Evolutionary conservation across 2,329 filamentous ascomycete genomes (phyloP).

Genomic region (Penicillium sp.): DNA sequence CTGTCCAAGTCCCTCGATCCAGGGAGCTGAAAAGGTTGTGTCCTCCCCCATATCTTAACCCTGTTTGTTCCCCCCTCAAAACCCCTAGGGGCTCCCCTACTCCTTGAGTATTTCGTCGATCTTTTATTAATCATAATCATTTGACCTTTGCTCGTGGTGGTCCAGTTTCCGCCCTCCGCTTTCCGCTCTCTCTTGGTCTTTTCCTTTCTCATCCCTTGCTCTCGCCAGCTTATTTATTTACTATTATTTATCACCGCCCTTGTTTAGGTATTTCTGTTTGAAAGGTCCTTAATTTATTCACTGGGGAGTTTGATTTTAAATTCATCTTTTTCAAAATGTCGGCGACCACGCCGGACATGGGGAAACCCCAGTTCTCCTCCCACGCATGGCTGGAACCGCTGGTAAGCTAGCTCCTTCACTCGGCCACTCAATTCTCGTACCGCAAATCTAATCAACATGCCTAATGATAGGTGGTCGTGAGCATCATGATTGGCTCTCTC

Average conservation of each 20-base stretch:
- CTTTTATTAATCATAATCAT: not conserved
- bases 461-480: constrained; percentile 54
- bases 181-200: not conserved
- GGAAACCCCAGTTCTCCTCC: constrained; percentile 45
- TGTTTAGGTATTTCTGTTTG: not conserved
- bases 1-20: not conserved
- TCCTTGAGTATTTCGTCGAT: not conserved
- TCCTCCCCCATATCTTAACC: not conserved
- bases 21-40: not conserved
- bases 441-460: not conserved
- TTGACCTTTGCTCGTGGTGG: constrained; percentile 1
- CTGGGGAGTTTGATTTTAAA: not conserved
- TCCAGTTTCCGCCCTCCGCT: constrained; percentile 4
- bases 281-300: not conserved
- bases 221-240: not conserved
- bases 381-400: constrained; percentile 46
- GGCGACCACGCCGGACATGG: constrained; percentile 35
- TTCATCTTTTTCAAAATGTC: constrained; percentile 7
- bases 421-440: not conserved
- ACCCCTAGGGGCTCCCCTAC: not conserved
- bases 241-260: not conserved
- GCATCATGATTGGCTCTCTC: constrained; percentile 57
- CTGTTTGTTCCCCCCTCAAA: not conserved
- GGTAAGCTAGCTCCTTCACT: constrained; percentile 34
- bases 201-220: constrained; percentile 7